Conservation (phyloP, 768 basidiomycete genomes). For the Russula griseocarnosa region DNA sequence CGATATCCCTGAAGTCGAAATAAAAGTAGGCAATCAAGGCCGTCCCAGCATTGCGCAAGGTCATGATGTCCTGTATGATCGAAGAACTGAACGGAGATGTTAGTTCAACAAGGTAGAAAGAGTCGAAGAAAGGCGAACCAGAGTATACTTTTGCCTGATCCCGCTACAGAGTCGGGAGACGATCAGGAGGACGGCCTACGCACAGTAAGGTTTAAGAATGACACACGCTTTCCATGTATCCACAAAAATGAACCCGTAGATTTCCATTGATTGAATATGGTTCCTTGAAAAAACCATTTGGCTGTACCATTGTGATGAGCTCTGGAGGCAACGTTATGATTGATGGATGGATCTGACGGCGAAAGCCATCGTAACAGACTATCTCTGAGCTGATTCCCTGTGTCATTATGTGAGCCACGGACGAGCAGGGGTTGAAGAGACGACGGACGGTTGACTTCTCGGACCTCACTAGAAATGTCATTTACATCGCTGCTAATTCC, state of each 20-base stretch:
- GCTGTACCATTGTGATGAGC: background rate
- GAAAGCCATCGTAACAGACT: background rate
- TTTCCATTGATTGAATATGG: background rate
- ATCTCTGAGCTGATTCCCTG: background rate
- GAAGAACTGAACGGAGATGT: background rate
- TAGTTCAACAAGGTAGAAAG: background rate
- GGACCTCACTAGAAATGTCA: too few relatives aligned
- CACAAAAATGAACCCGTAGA: background rate
- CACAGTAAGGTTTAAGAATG: background rate
- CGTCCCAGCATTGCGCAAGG: background rate
- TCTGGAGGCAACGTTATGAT: background rate
- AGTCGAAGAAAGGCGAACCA: background rate
- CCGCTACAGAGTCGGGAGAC: background rate
- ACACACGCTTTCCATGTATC: background rate
- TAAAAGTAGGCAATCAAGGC: slow-evolving; percentile 12
- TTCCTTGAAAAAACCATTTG: background rate
- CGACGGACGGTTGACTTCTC: background rate
- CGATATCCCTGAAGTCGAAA: slow-evolving; percentile 5
- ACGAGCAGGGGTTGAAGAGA: background rate
- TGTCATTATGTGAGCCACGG: background rate
- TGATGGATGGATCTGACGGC: background rate
- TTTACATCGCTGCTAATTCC: too few relatives aligned
- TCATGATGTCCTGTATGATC: slow-evolving; percentile 8
- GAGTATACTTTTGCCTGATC: slow-evolving; percentile 10
- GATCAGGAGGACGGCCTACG: background rate